phyloP scores from a whole-genome alignment of 768 basidiomycete species.

The Pilatotrama ljubarskyi region DNA sequence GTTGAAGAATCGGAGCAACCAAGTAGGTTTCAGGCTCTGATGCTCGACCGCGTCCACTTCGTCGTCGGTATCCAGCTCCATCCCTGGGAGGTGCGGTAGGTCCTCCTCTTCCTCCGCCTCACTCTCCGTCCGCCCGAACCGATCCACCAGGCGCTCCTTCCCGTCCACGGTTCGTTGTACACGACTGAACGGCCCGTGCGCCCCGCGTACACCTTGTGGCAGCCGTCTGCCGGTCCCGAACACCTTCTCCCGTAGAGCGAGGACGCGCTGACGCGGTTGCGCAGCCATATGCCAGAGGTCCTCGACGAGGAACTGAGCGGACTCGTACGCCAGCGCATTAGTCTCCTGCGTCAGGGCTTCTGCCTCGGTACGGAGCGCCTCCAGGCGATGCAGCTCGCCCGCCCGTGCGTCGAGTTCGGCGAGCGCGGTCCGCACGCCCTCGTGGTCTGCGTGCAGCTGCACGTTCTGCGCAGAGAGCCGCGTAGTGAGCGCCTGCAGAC shows the following conservation, averaged over 20 bases:
- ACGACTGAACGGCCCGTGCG: constrained; percentile 60
- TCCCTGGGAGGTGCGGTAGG: constrained; percentile 29
- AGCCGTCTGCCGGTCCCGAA: constrained; percentile 61
- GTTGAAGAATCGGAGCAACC: constrained; percentile 75
- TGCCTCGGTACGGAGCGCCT: constrained; percentile 48
- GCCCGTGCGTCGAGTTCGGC: constrained; percentile 46
- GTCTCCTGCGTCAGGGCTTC: constrained; percentile 60
- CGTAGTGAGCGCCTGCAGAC: constrained; percentile 58
- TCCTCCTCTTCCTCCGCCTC: constrained; percentile 72
- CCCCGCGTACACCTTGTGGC: constrained; percentile 54
- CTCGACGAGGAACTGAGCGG: constrained; percentile 63
- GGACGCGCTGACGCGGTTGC: constrained; percentile 60
- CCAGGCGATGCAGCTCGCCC: constrained; percentile 52
- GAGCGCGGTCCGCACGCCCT: constrained; percentile 50
- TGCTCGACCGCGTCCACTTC: constrained; percentile 57
- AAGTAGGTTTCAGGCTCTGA: constrained; percentile 67
- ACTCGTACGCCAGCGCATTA: constrained; percentile 69
- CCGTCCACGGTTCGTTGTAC: constrained; percentile 75
- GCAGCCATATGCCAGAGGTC: constrained; percentile 69
- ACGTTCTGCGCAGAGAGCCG: constrained; percentile 57
- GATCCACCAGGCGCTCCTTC: constrained; percentile 59
- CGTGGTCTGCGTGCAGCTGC: constrained; percentile 58
- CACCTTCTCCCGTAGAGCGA: constrained; percentile 64
- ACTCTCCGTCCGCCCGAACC: constrained; percentile 68
- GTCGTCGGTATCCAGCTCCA: constrained; percentile 37